These are phyloP conservation scores for Prunus davidiana DNA, from an alignment of 306 rosid species.

Conservation along the genomic window DNA sequence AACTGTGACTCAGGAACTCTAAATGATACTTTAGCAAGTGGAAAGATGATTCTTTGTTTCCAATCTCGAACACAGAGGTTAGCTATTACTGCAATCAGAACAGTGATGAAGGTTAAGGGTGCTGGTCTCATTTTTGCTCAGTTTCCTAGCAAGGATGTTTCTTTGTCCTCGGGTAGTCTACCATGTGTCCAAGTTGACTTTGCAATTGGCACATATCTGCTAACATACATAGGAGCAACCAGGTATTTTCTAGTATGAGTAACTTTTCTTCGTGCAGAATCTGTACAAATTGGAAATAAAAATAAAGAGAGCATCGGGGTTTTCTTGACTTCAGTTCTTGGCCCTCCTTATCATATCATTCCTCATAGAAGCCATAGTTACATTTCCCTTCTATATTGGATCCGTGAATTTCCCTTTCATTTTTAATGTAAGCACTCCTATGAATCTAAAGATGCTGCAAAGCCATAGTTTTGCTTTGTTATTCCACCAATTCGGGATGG, in stretches of 20 bases:
- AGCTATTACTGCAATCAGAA: slow-evolving; percentile 32
- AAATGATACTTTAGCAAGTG: slow-evolving; percentile 57
- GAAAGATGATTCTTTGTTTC: slow-evolving; percentile 57
- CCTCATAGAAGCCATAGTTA: background rate
- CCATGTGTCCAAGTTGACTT: slow-evolving; percentile 53
- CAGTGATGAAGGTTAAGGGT: slow-evolving; percentile 34
- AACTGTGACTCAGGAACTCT: slow-evolving; percentile 50
- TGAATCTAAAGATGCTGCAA: background rate
- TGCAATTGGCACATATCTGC: slow-evolving; percentile 42
- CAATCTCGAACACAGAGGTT: slow-evolving; percentile 47
- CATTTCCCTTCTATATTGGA: background rate
- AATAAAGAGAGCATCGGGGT: background rate
- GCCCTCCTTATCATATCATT: background rate
- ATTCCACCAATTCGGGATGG: background rate
- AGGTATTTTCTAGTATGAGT: slow-evolving; percentile 20
- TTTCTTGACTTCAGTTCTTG: background rate
- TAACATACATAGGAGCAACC: slow-evolving; percentile 41
- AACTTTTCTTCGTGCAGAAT: slow-evolving; percentile 11
- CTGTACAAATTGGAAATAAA: background rate
- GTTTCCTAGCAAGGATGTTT: slow-evolving; percentile 51
- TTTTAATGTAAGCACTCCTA: background rate
- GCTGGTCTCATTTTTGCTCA: slow-evolving; percentile 53
- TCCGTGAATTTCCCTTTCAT: too few species aligned
- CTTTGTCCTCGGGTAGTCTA: slow-evolving; percentile 17
- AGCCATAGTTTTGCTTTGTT: background rate